Conservation (phyloP, 2,329 filamentous ascomycete genomes). For the Decorospora gaudefroyi region DNA sequence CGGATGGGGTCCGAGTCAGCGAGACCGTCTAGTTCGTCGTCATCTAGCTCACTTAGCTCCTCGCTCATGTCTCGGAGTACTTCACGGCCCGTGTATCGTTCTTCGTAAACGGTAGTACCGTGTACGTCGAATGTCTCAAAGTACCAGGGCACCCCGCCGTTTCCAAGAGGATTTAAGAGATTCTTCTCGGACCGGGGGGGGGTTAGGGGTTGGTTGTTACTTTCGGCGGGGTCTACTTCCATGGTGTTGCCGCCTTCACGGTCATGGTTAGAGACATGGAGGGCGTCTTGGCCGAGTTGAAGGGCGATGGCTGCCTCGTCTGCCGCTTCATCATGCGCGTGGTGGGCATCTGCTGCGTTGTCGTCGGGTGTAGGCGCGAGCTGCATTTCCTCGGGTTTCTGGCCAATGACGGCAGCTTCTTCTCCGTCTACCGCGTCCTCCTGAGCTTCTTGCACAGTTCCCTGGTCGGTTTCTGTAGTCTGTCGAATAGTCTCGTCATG, state of each 20-base stretch:
- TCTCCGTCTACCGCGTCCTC: conserved; percentile 21
- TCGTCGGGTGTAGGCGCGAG: conserved; percentile 46
- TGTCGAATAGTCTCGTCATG: conserved; percentile 29
- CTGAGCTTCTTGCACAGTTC: conserved; percentile 14
- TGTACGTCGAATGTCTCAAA: conserved; percentile 76
- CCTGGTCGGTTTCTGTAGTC: conserved; percentile 26
- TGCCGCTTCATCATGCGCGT: conserved; percentile 39
- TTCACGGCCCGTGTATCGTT: conserved; percentile 73
- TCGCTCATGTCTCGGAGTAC: conserved; percentile 77
- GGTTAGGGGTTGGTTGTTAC: conserved; percentile 59
- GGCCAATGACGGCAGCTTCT: conserved; percentile 14
- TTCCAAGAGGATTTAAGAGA: conserved; percentile 51
- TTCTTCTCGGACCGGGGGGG: conserved; percentile 64
- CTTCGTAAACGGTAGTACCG: conserved; percentile 76
- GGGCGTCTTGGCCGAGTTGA: conserved; percentile 39
- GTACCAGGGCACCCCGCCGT: conserved; percentile 86
- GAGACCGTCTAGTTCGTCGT: conserved; percentile 77
- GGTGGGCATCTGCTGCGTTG: conserved; percentile 36
- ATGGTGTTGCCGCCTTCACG: conserved; percentile 23
- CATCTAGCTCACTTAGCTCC: conserved; percentile 87
- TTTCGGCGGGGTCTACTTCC: conserved; percentile 26
- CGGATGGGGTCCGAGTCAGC: conserved; percentile 42
- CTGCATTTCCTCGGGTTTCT: conserved; percentile 31
- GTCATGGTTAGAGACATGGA: conserved; percentile 27
- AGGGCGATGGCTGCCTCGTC: conserved; percentile 46